Percentiles rank a stretch among this genome's conserved stretches.
Evolutionary conservation across 2,329 filamentous ascomycete species (phyloP).

Genomic region (Cryphonectria carpinicola): DNA sequence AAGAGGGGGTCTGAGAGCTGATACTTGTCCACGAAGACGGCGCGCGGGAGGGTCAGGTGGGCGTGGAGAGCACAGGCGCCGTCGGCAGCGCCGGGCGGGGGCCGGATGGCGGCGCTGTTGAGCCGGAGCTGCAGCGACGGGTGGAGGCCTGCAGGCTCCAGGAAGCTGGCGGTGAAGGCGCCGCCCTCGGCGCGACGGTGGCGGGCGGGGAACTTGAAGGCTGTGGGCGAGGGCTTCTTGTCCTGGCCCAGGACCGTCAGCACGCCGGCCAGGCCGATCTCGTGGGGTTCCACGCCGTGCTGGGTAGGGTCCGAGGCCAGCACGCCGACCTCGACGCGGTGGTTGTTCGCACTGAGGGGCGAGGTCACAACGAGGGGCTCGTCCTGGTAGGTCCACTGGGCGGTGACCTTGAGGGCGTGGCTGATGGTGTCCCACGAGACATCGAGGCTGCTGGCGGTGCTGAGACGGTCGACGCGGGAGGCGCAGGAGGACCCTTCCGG

Average conservation of each 20-base stretch:
- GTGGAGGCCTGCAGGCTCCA: conserved; percentile 79
- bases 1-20: conserved; percentile 79
- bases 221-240: conserved; percentile 69
- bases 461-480: conserved; percentile 47
- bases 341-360: conserved; percentile 38
- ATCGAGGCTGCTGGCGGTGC: conserved; percentile 68
- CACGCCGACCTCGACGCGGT: conserved; percentile 80
- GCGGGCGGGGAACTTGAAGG: conserved; percentile 83
- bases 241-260: conserved; percentile 79
- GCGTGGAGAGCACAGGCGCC: conserved; percentile 74
- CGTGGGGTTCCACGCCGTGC: conserved; percentile 64
- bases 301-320: conserved; percentile 65
- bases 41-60: conserved; percentile 80
- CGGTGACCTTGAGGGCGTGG: conserved; percentile 66
- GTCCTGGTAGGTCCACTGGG: conserved; percentile 60
- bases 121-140: conserved; percentile 75
- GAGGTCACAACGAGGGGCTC: conserved; percentile 47
- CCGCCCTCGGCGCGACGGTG: conserved; percentile 62
- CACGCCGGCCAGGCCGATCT: conserved; percentile 78
- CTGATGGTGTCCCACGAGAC: conserved; percentile 75
- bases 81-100: conserved; percentile 47
- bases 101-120: conserved; percentile 46
- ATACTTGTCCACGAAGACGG: conserved; percentile 85
- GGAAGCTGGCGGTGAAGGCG: conserved; percentile 66
- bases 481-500: conserved; percentile 47